Percentiles rank a stretch among this genome's conserved stretches.
Conservation (phyloP, 805 yeast genomes). For the Cyberlindnera xylosilytica region DNA sequence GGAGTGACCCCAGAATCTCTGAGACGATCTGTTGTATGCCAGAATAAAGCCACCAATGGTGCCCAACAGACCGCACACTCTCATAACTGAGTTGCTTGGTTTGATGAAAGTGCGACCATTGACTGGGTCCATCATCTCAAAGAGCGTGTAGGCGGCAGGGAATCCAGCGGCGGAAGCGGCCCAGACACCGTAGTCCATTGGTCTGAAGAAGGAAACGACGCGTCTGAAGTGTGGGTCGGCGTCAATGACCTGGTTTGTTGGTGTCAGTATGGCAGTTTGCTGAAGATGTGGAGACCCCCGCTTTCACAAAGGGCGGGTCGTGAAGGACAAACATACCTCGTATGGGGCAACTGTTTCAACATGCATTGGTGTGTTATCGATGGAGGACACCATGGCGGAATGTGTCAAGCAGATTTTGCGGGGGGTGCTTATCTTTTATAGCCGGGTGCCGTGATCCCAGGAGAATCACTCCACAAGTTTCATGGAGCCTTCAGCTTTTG, state of each 20-base stretch:
- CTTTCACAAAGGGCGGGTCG: neutral
- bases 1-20: constrained; percentile 73
- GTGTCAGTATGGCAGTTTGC: neutral
- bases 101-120: constrained; percentile 43
- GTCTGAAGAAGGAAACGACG: constrained; percentile 71
- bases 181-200: constrained; percentile 57
- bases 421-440: neutral
- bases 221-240: constrained; percentile 73
- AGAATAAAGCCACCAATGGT: constrained; percentile 68
- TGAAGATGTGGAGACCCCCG: neutral
- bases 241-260: constrained; percentile 49
- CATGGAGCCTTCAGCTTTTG: too few relatives aligned
- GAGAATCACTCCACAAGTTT: constrained; percentile 5
- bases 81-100: constrained; percentile 52
- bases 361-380: constrained; percentile 7
- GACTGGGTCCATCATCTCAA: constrained; percentile 47
- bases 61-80: constrained; percentile 64
- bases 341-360: constrained; percentile 12
- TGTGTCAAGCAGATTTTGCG: neutral
- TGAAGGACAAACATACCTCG: constrained; percentile 10
- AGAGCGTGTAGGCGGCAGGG: constrained; percentile 42
- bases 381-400: neutral
- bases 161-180: constrained; percentile 45
- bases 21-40: constrained; percentile 64
- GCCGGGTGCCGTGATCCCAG: neutral